Base-by-base conservation (phyloP, 1,284 basidiomycete species). In the Marasmius tenuissimus region DNA sequence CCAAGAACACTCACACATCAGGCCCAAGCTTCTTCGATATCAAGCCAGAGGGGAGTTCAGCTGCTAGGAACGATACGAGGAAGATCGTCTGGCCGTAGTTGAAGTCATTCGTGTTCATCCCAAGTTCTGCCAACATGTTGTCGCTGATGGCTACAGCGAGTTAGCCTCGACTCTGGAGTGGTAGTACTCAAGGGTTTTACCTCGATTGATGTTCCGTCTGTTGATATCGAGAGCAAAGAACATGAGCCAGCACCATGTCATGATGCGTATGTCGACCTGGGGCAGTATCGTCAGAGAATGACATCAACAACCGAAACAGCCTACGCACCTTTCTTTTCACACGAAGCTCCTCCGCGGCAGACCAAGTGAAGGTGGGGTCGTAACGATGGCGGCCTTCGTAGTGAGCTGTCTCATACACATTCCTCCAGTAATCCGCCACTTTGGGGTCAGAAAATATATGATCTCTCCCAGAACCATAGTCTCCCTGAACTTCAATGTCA, bases 1-100 rank as follows among this genome's bases (percentile, higher is more conserved):
- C 10, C n/a, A 20, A 11, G 11, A 47, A 5, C 47, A n/a, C 18
- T 22, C 20, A 59, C 49, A 47, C 47, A 39, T 53, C 37, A 27
- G 60, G 7, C 52, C 42, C 40, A 40, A 12, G 37, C 40, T 5
- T 66, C 75, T 91, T 92, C 3, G 87, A 89, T 48, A 92, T 73
- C 14, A 92, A 75, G 66, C 91, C 89, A 0, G 88, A 89, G n/a
- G 89, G 89, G 34, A 91, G 72, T 68, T 89, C 87, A 4, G 86
- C 85, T 40, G 71, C 75, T 39, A 91, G 73, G 72, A 91, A 90
- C 45, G 83, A 74, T 1, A 89, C 63, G 56, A 83, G 78, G 65
- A 82, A 85, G 2, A 88, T 61, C 0, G 77, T 84, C 65, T 88
- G 90, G 14, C 87, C 90, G 39, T 84, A 71, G 71, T 92, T 90